phyloP scores from a whole-genome alignment of 257 asterid genomes.

The Marsdenia floribunda region DNA sequence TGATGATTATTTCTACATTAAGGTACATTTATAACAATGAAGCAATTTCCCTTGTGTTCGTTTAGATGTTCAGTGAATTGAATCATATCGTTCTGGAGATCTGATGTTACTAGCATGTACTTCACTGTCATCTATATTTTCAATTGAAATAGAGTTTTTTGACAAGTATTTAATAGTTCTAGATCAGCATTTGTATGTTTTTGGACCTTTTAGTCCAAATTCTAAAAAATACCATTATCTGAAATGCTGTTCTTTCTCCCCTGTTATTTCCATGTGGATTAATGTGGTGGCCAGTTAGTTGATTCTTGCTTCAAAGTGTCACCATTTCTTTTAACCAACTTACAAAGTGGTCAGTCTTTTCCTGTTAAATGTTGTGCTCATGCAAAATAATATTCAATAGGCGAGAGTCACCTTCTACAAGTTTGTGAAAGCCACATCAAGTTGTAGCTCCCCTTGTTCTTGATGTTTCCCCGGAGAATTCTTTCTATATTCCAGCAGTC shows the following conservation, averaged over 20 bases:
- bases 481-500: not conserved
- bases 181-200: not conserved
- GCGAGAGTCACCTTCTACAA: too few relatives aligned
- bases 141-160: not conserved
- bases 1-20: slow-evolving; percentile 91
- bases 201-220: not conserved
- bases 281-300: not conserved
- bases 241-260: too few relatives aligned
- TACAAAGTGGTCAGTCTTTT: too few relatives aligned
- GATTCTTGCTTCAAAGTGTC: not conserved
- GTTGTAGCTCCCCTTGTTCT: too few relatives aligned
- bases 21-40: slow-evolving; percentile 36
- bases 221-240: not conserved
- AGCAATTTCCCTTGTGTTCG: not conserved
- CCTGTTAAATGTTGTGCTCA: too few relatives aligned
- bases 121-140: not conserved
- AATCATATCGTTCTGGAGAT: not conserved
- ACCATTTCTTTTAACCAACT: not conserved
- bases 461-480: too few relatives aligned
- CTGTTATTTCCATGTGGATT: not conserved
- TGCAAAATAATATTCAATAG: too few relatives aligned
- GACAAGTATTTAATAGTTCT: not conserved
- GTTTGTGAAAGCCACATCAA: too few relatives aligned
- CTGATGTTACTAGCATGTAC: not conserved
- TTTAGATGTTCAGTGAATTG: not conserved